These are phyloP conservation scores for Stachybotrys chartarum DNA, from an alignment of 2,329 filamentous ascomycete species.

Conservation along the genomic window DNA sequence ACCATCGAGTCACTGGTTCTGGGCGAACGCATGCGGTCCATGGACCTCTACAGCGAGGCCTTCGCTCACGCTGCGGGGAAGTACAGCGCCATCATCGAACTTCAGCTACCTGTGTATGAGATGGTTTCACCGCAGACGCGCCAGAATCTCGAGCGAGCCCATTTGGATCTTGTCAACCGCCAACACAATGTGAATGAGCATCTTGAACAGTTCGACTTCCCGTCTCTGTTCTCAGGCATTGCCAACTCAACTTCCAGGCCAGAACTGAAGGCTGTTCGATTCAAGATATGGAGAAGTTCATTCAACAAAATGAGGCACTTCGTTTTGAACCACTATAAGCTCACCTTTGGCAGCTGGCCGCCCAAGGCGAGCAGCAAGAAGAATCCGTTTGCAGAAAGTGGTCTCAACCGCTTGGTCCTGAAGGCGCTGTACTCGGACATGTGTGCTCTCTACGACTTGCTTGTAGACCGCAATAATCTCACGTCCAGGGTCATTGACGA, in stretches of 20 bases:
- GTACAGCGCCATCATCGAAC: constrained; percentile 62
- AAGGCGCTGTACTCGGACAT: constrained; percentile 80
- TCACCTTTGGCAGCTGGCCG: constrained; percentile 65
- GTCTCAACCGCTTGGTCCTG: constrained; percentile 77
- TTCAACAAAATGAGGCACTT: constrained; percentile 72
- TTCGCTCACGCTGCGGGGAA: constrained; percentile 90
- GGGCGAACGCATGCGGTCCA: constrained; percentile 77
- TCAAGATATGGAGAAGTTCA: constrained; percentile 73
- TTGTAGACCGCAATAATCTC: constrained; percentile 71
- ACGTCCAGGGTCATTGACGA: constrained; percentile 75
- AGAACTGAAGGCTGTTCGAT: constrained; percentile 72
- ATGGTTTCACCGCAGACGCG: constrained; percentile 65
- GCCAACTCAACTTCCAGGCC: constrained; percentile 73
- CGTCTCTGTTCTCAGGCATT: constrained; percentile 79
- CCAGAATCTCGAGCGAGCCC: constrained; percentile 74
- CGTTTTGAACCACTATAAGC: constrained; percentile 59
- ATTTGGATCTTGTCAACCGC: constrained; percentile 70
- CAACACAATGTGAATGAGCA: constrained; percentile 63
- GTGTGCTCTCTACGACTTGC: constrained; percentile 77
- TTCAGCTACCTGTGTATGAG: constrained; percentile 62
- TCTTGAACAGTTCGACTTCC: constrained; percentile 86
- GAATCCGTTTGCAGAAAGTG: constrained; percentile 79
- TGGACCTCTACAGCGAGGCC: constrained; percentile 79
- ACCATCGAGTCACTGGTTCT: constrained; percentile 85
- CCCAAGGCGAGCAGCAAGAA: constrained; percentile 89